Conservation (phyloP, 768 basidiomycete species). For the Leccinum olivaceopallidum region DNA sequence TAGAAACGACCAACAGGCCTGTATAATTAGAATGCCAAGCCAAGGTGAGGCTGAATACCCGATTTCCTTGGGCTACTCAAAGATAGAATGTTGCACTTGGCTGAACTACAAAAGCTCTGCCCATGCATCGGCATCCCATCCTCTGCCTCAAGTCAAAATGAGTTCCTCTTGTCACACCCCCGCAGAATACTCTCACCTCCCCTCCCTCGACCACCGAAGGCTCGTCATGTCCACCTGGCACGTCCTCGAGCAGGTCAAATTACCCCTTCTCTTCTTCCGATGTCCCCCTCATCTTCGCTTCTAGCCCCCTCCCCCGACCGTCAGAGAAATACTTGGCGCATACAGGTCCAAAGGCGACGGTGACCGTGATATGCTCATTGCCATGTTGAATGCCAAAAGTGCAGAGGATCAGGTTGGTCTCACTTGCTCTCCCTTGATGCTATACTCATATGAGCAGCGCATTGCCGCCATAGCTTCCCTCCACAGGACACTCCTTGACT, state of each 20-base stretch:
- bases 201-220: constrained; percentile 26
- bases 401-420: constrained; percentile 85
- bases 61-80: constrained; percentile 37
- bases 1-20: constrained; percentile 16
- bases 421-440: constrained; percentile 8
- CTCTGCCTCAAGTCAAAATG: constrained; percentile 28
- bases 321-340: constrained; percentile 84
- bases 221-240: constrained; percentile 48
- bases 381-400: constrained; percentile 89
- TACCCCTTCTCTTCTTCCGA: background rate
- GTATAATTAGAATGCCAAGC: constrained; percentile 49
- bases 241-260: constrained; percentile 45
- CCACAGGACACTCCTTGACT: constrained; percentile 70
- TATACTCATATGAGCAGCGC: constrained; percentile 45
- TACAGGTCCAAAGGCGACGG: constrained; percentile 87
- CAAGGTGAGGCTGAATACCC: constrained; percentile 38
- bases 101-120: constrained; percentile 42
- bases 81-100: constrained; percentile 49
- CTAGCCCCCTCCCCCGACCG: constrained; percentile 74
- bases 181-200: constrained; percentile 17
- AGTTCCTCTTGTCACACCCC: constrained; percentile 23
- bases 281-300: constrained; percentile 4
- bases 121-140: constrained; percentile 20
- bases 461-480: constrained; percentile 69
- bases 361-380: constrained; percentile 87